Percentiles rank a stretch among this genome's conserved stretches.
Conservation (phyloP, 257 asterid species). For the Solanum tacnaense region DNA sequence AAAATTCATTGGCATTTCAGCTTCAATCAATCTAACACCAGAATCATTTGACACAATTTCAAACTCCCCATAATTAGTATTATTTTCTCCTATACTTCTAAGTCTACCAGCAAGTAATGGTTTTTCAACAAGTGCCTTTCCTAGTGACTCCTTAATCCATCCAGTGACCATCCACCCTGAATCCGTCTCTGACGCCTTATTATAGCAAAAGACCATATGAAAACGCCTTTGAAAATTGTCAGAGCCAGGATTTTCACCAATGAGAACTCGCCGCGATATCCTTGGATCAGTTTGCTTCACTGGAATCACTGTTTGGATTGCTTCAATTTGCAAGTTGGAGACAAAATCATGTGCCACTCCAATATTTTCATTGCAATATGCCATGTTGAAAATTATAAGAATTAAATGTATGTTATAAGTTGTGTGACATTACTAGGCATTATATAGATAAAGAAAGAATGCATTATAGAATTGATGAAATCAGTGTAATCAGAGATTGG, state of each 20-base stretch:
- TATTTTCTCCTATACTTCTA: not conserved
- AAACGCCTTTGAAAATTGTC: conserved; percentile 21
- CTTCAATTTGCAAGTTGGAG: conserved; percentile 25
- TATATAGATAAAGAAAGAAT: not conserved
- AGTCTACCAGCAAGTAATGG: conserved; percentile 66
- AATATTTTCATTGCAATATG: not conserved
- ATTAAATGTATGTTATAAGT: not conserved
- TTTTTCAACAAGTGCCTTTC: conserved; percentile 35
- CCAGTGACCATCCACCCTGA: conserved; percentile 49
- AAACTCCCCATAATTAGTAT: conserved; percentile 1
- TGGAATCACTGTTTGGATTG: conserved; percentile 47
- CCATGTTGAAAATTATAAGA: conserved; percentile 3
- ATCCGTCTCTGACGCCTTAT: conserved; percentile 17
- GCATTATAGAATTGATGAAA: not conserved
- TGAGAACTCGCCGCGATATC: conserved; percentile 2
- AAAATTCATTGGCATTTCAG: conserved; percentile 18
- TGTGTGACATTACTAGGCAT: not conserved
- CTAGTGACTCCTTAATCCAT: conserved; percentile 53
- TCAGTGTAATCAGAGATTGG: not conserved
- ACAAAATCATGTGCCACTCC: not conserved
- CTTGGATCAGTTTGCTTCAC: conserved; percentile 44
- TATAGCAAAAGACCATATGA: conserved; percentile 34
- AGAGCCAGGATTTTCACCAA: conserved; percentile 2
- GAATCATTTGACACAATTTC: conserved; percentile 50
- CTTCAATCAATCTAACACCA: conserved; percentile 52